phyloP scores from a whole-genome alignment of 164 flowering plant genomes.

The Vitis rotundifolia region DNA sequence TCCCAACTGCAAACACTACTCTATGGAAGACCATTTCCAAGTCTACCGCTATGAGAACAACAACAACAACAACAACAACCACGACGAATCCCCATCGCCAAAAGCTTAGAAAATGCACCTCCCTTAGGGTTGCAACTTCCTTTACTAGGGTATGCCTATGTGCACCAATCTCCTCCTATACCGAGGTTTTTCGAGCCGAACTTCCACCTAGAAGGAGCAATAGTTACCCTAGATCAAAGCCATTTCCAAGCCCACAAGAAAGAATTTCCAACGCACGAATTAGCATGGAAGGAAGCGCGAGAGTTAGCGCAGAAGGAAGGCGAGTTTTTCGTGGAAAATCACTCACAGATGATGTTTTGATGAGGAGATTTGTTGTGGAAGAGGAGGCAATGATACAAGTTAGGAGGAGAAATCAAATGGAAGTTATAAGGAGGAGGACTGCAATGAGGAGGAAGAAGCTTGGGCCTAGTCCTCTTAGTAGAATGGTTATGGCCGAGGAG shows the following conservation, averaged over 20 bases:
- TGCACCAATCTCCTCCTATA: constrained; percentile 85
- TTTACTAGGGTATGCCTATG: constrained; percentile 87
- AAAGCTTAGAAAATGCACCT: constrained; percentile 68
- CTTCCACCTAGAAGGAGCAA: constrained; percentile 78
- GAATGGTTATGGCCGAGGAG: constrained; percentile 58
- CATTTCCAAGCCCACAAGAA: constrained; percentile 23
- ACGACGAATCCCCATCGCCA: constrained; percentile 17
- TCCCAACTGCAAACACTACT: constrained; percentile 22
- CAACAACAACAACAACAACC: background rate
- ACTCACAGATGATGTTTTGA: constrained; percentile 74
- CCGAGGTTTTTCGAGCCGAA: constrained; percentile 67
- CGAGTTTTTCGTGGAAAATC: constrained; percentile 82
- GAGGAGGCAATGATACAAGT: constrained; percentile 88
- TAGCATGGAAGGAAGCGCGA: constrained; percentile 39
- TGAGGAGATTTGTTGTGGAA: constrained; percentile 90
- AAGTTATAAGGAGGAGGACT: constrained; percentile 68
- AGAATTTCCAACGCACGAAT: constrained; percentile 32
- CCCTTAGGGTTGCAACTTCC: constrained; percentile 74
- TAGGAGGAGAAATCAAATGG: constrained; percentile 78
- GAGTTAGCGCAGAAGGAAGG: constrained; percentile 20
- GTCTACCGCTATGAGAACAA: constrained; percentile 23
- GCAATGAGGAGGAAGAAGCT: constrained; percentile 60
- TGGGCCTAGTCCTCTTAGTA: constrained; percentile 86
- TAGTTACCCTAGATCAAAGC: constrained; percentile 66
- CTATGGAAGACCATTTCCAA: constrained; percentile 59